Percentiles rank a stretch among this genome's conserved stretches.
phyloP scores from a whole-genome alignment of 75 land plant species.

The Adiantum capillusveneris region DNA sequence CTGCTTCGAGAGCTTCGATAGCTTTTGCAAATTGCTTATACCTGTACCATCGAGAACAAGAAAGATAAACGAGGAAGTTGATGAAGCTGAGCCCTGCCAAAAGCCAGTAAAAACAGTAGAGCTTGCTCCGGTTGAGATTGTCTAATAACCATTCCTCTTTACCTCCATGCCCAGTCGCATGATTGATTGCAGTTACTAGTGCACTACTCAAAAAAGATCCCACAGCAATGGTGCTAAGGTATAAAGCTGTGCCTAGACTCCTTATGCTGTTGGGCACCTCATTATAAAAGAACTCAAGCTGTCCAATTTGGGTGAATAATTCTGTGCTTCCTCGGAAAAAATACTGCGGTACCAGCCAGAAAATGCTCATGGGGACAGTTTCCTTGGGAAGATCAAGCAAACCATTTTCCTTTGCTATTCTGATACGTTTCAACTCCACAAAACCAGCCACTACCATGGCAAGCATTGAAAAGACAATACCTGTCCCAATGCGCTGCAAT shows the following conservation, averaged over 20 bases:
- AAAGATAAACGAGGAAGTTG: slow-evolving; percentile 64
- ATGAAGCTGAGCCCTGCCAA: slow-evolving; percentile 60
- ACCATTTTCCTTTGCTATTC: slow-evolving; percentile 28
- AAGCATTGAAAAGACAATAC: slow-evolving; percentile 50
- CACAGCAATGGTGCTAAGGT: slow-evolving; percentile 72
- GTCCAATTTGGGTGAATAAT: slow-evolving; percentile 79
- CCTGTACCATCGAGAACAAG: slow-evolving; percentile 62
- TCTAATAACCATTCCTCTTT: slow-evolving; percentile 60
- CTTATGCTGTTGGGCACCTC: slow-evolving; percentile 70
- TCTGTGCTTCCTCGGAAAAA: slow-evolving; percentile 74
- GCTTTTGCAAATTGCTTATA: slow-evolving; percentile 16
- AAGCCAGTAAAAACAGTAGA: slow-evolving; percentile 85
- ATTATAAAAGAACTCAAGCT: slow-evolving; percentile 90
- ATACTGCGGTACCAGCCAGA: slow-evolving; percentile 89
- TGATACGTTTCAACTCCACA: slow-evolving; percentile 48
- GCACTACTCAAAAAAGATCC: slow-evolving; percentile 76
- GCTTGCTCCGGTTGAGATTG: slow-evolving; percentile 77
- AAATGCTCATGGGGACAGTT: slow-evolving; percentile 41
- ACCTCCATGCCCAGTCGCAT: slow-evolving; percentile 38
- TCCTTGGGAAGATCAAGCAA: slow-evolving; percentile 26
- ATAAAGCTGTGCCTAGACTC: slow-evolving; percentile 67
- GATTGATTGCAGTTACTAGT: slow-evolving; percentile 64
- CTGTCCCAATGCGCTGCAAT: slow-evolving; percentile 59
- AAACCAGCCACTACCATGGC: slow-evolving; percentile 78
- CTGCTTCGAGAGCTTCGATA: too few relatives aligned